These are phyloP conservation scores for Sanguinoderma infundibulare DNA, from an alignment of 1,284 basidiomycete genomes.

Conservation along the genomic window DNA sequence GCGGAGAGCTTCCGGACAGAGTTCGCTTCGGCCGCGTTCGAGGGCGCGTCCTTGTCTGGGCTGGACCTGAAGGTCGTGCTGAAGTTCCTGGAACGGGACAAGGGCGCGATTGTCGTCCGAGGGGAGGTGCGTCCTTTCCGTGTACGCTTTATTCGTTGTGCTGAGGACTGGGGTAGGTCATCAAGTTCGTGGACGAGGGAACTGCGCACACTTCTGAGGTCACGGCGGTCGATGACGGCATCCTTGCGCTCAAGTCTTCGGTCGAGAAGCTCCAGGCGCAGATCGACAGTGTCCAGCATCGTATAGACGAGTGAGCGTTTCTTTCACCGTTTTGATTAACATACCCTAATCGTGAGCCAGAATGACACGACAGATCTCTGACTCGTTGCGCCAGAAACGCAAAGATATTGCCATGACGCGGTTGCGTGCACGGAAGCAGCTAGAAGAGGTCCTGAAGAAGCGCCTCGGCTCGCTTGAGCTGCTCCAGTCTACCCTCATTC, in stretches of 20 bases:
- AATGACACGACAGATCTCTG: slow-evolving; percentile 67
- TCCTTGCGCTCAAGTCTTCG: slow-evolving; percentile 76
- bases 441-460: slow-evolving; percentile 80
- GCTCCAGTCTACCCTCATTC: slow-evolving; percentile 76
- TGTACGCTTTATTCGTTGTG: neutral
- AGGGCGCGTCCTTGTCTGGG: slow-evolving; percentile 52
- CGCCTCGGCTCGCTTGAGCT: slow-evolving; percentile 77
- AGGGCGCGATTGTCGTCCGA: slow-evolving; percentile 61
- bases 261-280: slow-evolving; percentile 69
- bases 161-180: slow-evolving; percentile 50
- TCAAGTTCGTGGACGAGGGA: slow-evolving; percentile 69
- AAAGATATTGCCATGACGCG: slow-evolving; percentile 77
- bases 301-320: slow-evolving; percentile 65
- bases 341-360: slow-evolving; percentile 41
- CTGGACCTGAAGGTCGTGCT: slow-evolving; percentile 74
- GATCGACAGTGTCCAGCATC: slow-evolving; percentile 65
- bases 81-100: slow-evolving; percentile 82
- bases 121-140: slow-evolving; percentile 55
- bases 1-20: slow-evolving; percentile 62
- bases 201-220: slow-evolving; percentile 48
- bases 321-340: neutral
- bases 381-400: slow-evolving; percentile 69
- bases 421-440: slow-evolving; percentile 78
- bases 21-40: slow-evolving; percentile 55
- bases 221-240: slow-evolving; percentile 71